phyloP scores from a whole-genome alignment of 2,329 filamentous ascomycete genomes.

The Ceratocystis harringtonii region DNA sequence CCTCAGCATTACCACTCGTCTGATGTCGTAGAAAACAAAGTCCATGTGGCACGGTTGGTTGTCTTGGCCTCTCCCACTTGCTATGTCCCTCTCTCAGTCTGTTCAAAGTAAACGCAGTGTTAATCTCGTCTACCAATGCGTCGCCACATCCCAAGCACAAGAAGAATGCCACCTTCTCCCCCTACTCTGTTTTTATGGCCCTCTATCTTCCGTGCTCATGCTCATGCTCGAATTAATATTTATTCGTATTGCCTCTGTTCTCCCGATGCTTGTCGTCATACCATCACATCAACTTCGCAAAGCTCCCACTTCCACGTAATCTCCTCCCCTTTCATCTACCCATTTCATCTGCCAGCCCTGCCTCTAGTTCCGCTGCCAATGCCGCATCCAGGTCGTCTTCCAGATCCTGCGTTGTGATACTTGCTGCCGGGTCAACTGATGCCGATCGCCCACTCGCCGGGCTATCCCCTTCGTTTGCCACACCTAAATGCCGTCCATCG shows the following conservation, averaged over 20 bases:
- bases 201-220: no score
- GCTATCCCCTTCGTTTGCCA: slow-evolving; percentile 25
- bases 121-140: no score
- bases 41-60: background rate
- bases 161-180: background rate
- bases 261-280: background rate
- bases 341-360: slow-evolving; percentile 18
- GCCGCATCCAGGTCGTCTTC: slow-evolving; percentile 47
- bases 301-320: background rate
- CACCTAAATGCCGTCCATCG: slow-evolving; percentile 33
- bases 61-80: background rate
- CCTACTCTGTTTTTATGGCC: no score
- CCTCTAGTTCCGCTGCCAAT: slow-evolving; percentile 45
- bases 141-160: background rate
- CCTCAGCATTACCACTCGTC: background rate
- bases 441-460: slow-evolving; percentile 30
- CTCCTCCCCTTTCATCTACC: background rate
- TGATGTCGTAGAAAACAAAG: slow-evolving; percentile 3
- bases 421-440: slow-evolving; percentile 27
- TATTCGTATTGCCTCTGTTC: background rate
- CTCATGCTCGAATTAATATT: background rate
- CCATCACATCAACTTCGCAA: background rate
- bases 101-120: background rate
- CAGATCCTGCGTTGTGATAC: slow-evolving; percentile 22
- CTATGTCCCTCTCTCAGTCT: background rate